Evolutionary conservation across 257 asterid genomes (phyloP).

Genomic region (Penstemon newberryi): DNA sequence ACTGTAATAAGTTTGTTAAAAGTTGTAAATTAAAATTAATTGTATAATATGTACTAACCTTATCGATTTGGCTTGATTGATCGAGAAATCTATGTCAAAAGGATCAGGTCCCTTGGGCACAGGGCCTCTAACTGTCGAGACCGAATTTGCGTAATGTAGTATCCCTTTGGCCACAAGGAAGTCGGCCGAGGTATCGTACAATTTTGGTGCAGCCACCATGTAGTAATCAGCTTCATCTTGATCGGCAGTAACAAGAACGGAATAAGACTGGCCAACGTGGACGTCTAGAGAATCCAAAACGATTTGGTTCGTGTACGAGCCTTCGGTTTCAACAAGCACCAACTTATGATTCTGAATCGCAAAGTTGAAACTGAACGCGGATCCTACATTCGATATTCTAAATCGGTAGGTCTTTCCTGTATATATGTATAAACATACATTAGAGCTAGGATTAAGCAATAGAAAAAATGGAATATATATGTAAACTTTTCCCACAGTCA

Average conservation of each 20-base stretch:
- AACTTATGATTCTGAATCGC: slow-evolving; percentile 48
- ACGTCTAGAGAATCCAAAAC: slow-evolving; percentile 48
- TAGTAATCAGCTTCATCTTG: slow-evolving; percentile 54
- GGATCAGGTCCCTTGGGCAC: slow-evolving; percentile 50
- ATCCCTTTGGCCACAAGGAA: slow-evolving; percentile 41
- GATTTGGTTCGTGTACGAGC: slow-evolving; percentile 56
- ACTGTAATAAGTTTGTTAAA: too few relatives aligned
- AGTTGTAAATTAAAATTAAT: too few relatives aligned
- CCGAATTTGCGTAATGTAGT: slow-evolving; percentile 45
- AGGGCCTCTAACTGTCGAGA: slow-evolving; percentile 33
- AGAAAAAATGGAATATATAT: neutral
- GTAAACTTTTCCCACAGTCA: too few relatives aligned
- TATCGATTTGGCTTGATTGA: slow-evolving; percentile 53
- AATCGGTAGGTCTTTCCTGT: slow-evolving; percentile 51
- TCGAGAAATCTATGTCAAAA: slow-evolving; percentile 42
- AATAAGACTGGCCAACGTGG: slow-evolving; percentile 56
- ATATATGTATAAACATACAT: neutral
- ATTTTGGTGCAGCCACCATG: slow-evolving; percentile 45
- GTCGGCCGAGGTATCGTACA: slow-evolving; percentile 12
- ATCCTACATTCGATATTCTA: slow-evolving; percentile 53
- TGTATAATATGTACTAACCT: slow-evolving; percentile 26
- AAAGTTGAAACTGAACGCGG: slow-evolving; percentile 45
- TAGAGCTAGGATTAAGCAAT: neutral
- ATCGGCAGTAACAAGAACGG: slow-evolving; percentile 52
- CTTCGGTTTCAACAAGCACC: slow-evolving; percentile 59